Evolutionary conservation across 257 asterid species (phyloP).

Genomic region (Solanum paucissectum): DNA sequence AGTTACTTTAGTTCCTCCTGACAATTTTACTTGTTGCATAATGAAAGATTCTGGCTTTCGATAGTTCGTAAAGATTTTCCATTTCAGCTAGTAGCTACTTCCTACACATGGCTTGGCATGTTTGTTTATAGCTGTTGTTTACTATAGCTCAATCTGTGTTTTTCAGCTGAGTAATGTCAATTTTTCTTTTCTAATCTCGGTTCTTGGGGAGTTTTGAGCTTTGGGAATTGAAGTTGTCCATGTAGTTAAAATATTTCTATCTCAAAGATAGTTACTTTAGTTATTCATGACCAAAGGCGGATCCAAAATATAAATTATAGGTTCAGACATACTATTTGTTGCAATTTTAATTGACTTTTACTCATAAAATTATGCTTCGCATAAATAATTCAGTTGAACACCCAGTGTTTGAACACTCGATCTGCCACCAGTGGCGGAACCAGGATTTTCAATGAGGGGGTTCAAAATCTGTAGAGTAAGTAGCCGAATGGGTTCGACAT

Average conservation of each 20-base stretch:
- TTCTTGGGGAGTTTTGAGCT: background rate
- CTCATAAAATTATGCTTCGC: fast-evolving
- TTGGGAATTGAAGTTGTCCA: background rate
- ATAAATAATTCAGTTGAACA: background rate
- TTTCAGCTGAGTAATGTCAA: background rate
- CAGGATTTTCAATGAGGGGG: no score
- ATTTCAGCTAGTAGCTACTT: background rate
- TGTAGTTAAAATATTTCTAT: background rate
- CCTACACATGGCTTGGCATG: background rate
- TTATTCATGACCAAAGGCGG: no score
- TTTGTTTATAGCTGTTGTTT: background rate
- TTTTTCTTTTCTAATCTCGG: background rate
- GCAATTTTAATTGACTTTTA: background rate
- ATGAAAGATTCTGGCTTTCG: background rate
- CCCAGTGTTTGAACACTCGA: background rate
- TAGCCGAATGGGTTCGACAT: no score
- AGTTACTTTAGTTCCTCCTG: background rate
- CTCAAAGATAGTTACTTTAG: background rate
- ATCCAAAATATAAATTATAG: no score
- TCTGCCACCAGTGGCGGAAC: no score
- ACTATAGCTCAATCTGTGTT: background rate
- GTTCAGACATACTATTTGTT: background rate
- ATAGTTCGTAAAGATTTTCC: background rate
- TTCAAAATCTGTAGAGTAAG: no score
- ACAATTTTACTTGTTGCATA: background rate